phyloP scores from a whole-genome alignment of 495 filamentous ascomycete genomes.

The Aspergillus mulundensis region DNA sequence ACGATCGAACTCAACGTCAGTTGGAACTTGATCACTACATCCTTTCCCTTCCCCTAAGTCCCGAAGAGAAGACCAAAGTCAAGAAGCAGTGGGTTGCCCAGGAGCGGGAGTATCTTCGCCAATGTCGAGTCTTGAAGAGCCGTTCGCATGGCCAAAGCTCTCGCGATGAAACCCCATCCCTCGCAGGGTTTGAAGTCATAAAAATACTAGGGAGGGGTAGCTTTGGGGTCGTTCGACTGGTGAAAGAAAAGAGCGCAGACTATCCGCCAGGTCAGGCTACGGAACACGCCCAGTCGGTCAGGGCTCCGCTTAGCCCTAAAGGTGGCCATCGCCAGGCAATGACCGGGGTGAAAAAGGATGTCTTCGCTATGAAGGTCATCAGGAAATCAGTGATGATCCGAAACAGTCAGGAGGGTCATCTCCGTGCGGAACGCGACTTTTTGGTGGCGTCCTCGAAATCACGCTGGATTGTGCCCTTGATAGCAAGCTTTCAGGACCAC shows the following conservation, averaged over 20 bases:
- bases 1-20: slow-evolving; percentile 62
- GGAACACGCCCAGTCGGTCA: background rate
- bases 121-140: slow-evolving; percentile 64
- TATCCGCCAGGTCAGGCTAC: no score
- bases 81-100: slow-evolving; percentile 56
- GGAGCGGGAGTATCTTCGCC: slow-evolving; percentile 74
- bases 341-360: slow-evolving; percentile 44
- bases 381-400: slow-evolving; percentile 86
- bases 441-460: slow-evolving; percentile 79
- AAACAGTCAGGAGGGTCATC: slow-evolving; percentile 85
- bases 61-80: slow-evolving; percentile 51
- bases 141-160: slow-evolving; percentile 40
- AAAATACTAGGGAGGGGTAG: slow-evolving; percentile 92
- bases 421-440: slow-evolving; percentile 88
- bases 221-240: slow-evolving; percentile 86
- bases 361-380: slow-evolving; percentile 96
- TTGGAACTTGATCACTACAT: slow-evolving; percentile 64
- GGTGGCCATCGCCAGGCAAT: slow-evolving; percentile 25
- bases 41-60: slow-evolving; percentile 41
- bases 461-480: slow-evolving; percentile 81
- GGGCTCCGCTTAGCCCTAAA: slow-evolving; percentile 22
- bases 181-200: slow-evolving; percentile 71
- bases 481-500: slow-evolving; percentile 84
- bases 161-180: slow-evolving; percentile 38
- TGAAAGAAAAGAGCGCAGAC: slow-evolving; percentile 54